These are phyloP conservation scores for Myochromella boudieri DNA, from an alignment of 768 basidiomycete species.

Conservation along the genomic window DNA sequence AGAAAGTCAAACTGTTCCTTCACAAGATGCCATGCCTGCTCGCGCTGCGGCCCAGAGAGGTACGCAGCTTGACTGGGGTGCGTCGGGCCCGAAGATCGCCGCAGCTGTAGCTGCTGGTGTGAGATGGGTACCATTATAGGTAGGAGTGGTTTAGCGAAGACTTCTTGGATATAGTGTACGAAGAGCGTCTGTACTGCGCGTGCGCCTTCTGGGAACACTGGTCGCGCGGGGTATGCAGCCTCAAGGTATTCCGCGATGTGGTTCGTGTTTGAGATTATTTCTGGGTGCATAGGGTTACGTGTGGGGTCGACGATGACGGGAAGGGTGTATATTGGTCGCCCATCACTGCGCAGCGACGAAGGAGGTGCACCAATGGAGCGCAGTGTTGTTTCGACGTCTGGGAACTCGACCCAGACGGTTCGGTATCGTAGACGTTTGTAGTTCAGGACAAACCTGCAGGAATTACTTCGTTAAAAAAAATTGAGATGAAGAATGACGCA, in stretches of 20 bases:
- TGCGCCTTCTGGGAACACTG: conserved; percentile 69
- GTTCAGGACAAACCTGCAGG: conserved; percentile 66
- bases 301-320: conserved; percentile 68
- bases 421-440: conserved; percentile 71
- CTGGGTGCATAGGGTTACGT: conserved; percentile 40
- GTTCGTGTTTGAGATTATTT: conserved; percentile 58
- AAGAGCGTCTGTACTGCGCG: conserved; percentile 68
- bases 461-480: not conserved
- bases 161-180: conserved; percentile 67
- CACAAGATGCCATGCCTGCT: conserved; percentile 64
- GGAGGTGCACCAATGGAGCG: conserved; percentile 61
- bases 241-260: conserved; percentile 76
- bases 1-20: conserved; percentile 69
- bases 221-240: conserved; percentile 62
- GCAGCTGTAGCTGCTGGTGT: conserved; percentile 58
- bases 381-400: conserved; percentile 63
- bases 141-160: conserved; percentile 63
- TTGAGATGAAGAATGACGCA: not conserved
- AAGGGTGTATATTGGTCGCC: conserved; percentile 63
- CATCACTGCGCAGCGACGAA: conserved; percentile 51
- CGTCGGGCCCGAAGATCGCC: conserved; percentile 45
- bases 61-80: conserved; percentile 12
- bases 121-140: conserved; percentile 71
- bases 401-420: conserved; percentile 70
- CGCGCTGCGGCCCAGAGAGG: conserved; percentile 45